Evolutionary conservation across 1,284 basidiomycete genomes (phyloP), one percentile per base, ranked within the genome.

Genomic region (Malassezia sympodialis): DNA sequence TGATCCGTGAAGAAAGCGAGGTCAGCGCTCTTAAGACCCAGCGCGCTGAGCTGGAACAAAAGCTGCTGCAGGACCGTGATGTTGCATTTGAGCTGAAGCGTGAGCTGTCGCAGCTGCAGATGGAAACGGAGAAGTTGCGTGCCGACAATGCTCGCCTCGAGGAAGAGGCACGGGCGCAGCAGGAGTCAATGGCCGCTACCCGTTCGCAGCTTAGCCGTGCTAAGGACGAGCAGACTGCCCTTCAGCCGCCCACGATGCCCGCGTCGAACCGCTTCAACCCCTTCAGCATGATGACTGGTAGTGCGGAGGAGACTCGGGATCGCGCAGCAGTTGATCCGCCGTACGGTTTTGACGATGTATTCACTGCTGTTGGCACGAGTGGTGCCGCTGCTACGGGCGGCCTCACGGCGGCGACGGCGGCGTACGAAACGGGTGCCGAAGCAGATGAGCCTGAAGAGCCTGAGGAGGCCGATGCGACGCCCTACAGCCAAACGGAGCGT

Each of bases 81-180:
- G 91, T 96, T 59, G 83, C 88, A 1, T 80, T 93, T 37, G 87
- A 84, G 27, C 77, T 96, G 58, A 86, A 96, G 70, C 83, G 83
- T 64, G 83, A 82, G 67, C 86, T 93, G 83, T 78, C 83, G 23
- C 88, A 91, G 70, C 81, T 84, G 15, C 83, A 85, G 24, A 81
- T 83, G 56, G 83, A 90, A 75, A 85, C 84, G 40, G 82, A 85
- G 42, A 75, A 77, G 8, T 75, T 87, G 52, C 90, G 87, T 76
- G 79, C 77, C 8, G 83, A 87, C 61, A 78, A 90, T 39, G 94
- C 96, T 75, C 91, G 88, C 78, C 76, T 83, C 44, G 90, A 84
- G 78, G 96, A 90, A 77, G 90, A 96, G 47, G 88, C 87, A 0
- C 85, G 94, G 72, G 89, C 94, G 74, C 90, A 96, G 76, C 94